Percentiles rank a stretch among this genome's conserved stretches.
Evolutionary conservation across 2,329 filamentous ascomycete genomes (phyloP).

Genomic region (Penicillium sp.): DNA sequence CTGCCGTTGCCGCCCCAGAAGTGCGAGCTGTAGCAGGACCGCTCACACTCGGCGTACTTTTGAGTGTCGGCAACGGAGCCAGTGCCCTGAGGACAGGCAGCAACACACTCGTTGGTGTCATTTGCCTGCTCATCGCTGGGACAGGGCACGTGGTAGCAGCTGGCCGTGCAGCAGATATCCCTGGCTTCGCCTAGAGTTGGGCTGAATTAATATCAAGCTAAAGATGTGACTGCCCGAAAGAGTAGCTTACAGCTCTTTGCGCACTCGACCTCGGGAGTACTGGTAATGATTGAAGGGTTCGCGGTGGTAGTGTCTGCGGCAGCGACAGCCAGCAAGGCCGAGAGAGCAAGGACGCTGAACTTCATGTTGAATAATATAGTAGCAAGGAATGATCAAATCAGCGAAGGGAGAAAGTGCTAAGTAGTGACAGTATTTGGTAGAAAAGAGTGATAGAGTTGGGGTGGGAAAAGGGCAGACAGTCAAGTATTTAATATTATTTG

Average conservation of each 20-base stretch:
- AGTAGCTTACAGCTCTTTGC: slow-evolving; percentile 30
- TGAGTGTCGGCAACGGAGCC: slow-evolving; percentile 40
- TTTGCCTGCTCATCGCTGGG: slow-evolving; percentile 44
- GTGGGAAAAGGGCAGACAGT: too few relatives aligned
- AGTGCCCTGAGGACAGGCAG: slow-evolving; percentile 46
- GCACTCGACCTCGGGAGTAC: slow-evolving; percentile 30
- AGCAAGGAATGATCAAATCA: slow-evolving; percentile 5
- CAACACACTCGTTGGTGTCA: slow-evolving; percentile 46
- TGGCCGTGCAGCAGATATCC: slow-evolving; percentile 46
- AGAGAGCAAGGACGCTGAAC: slow-evolving; percentile 38
- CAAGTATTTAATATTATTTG: slow-evolving; percentile 6
- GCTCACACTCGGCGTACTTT: slow-evolving; percentile 43
- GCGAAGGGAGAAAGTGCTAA: slow-evolving; percentile 5
- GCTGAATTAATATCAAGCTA: not conserved
- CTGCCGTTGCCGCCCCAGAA: slow-evolving; percentile 37
- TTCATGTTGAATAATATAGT: slow-evolving; percentile 27
- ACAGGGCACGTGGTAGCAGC: slow-evolving; percentile 45
- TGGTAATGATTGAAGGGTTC: slow-evolving; percentile 25
- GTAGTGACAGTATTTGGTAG: not conserved
- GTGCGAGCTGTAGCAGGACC: slow-evolving; percentile 42
- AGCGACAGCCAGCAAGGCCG: slow-evolving; percentile 39
- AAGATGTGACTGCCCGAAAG: not conserved
- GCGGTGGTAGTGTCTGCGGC: slow-evolving; percentile 27
- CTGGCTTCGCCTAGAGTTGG: slow-evolving; percentile 29
- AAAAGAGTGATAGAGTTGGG: not conserved